phyloP scores from a whole-genome alignment of 106 monocot genomes.

The Amphibolis antarctica region DNA sequence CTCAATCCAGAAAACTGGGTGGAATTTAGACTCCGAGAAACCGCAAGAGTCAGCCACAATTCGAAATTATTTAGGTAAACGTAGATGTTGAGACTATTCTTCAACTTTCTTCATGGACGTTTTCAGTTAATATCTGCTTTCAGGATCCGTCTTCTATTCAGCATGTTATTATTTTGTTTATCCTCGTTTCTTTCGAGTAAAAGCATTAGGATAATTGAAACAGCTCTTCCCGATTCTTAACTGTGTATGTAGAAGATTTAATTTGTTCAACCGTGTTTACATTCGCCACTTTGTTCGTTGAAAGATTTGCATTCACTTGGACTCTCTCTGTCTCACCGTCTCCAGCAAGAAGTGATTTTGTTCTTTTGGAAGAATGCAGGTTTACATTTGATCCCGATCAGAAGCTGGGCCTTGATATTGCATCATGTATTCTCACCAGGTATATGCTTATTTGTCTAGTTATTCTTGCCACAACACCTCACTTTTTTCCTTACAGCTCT shows the following conservation, averaged over 20 bases:
- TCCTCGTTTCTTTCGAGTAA: too few relatives aligned
- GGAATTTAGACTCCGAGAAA: conserved; percentile 85
- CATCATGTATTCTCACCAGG: conserved; percentile 94
- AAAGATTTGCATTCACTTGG: background rate
- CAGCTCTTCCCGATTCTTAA: too few relatives aligned
- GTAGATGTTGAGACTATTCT: too few relatives aligned
- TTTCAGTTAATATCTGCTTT: background rate
- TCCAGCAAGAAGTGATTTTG: background rate
- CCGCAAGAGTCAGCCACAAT: conserved; percentile 74
- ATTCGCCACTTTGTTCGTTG: background rate
- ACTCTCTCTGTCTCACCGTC: background rate
- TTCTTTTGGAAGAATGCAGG: conserved; percentile 22
- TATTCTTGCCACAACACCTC: too few relatives aligned
- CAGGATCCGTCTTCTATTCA: too few relatives aligned
- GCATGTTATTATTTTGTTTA: too few relatives aligned
- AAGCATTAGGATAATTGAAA: too few relatives aligned
- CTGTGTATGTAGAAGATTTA: too few relatives aligned
- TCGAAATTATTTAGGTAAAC: conserved; percentile 66
- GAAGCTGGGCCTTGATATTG: conserved; percentile 85
- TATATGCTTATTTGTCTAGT: too few relatives aligned
- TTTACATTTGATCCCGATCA: conserved; percentile 74
- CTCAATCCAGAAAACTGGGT: conserved; percentile 77
- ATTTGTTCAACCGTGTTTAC: too few relatives aligned
- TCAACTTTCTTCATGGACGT: too few relatives aligned
- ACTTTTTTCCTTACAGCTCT: too few relatives aligned